Percentiles rank a stretch among this genome's conserved stretches.
Evolutionary conservation across 768 basidiomycete species (phyloP).

Genomic region (Boletus fagicola): DNA sequence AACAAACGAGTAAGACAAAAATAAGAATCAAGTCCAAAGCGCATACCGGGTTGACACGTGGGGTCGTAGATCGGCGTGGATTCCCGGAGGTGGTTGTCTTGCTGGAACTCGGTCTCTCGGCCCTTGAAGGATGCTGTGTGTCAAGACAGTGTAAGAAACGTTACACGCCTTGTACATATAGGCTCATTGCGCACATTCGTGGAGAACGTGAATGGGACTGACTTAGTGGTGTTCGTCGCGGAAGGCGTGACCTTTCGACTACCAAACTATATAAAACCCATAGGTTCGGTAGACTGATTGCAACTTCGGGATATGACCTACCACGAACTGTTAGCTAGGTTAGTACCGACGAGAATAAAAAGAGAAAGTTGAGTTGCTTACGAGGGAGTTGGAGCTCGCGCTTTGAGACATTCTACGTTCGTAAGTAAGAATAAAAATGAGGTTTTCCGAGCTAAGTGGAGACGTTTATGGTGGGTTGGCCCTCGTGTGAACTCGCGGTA

Average conservation of each 20-base stretch:
- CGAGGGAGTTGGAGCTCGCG: neutral
- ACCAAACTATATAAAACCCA: constrained; percentile 4
- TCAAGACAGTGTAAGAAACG: neutral
- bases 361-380: neutral
- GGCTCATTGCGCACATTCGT: neutral
- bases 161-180: neutral
- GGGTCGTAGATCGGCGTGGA: neutral
- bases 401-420: neutral
- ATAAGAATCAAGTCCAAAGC: neutral
- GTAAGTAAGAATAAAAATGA: neutral
- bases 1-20: neutral
- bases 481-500: no score
- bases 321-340: constrained; percentile 3
- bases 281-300: neutral
- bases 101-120: neutral
- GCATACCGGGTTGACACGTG: neutral
- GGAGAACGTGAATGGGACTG: constrained; percentile 8
- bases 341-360: neutral
- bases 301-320: neutral
- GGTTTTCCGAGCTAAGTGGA: no score
- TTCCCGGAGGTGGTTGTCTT: neutral
- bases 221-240: neutral
- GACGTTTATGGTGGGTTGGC: no score
- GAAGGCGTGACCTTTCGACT: constrained; percentile 2
- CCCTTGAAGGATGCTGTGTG: neutral